Conservation (phyloP, 2,329 filamentous ascomycete genomes). For the Annulohypoxylon truncatum region DNA sequence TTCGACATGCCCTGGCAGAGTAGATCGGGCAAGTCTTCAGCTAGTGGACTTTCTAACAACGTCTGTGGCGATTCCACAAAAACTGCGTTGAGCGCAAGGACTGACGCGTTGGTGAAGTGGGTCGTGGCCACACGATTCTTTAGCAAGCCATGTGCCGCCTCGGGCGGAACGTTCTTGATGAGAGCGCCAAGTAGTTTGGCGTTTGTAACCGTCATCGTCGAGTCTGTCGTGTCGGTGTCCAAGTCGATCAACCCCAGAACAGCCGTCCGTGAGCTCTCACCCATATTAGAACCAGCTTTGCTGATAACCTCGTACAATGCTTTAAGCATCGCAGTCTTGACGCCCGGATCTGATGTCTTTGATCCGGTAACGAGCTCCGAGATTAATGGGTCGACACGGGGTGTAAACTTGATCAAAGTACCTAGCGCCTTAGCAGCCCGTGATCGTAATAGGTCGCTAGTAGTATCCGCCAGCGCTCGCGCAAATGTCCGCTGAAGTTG, state of each 20-base stretch:
- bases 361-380: slow-evolving; percentile 93
- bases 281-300: slow-evolving; percentile 95
- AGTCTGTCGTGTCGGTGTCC: slow-evolving; percentile 79
- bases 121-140: slow-evolving; percentile 83
- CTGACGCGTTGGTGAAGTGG: slow-evolving; percentile 80
- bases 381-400: slow-evolving; percentile 93
- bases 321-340: slow-evolving; percentile 96
- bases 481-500: slow-evolving; percentile 97
- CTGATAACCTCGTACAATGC: slow-evolving; percentile 95
- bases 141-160: slow-evolving; percentile 69
- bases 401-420: slow-evolving; percentile 94
- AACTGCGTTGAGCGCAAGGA: slow-evolving; percentile 89
- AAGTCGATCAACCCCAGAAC: slow-evolving; percentile 90
- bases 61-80: slow-evolving; percentile 81
- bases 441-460: slow-evolving; percentile 86
- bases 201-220: slow-evolving; percentile 86
- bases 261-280: slow-evolving; percentile 85
- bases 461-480: slow-evolving; percentile 91
- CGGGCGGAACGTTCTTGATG: slow-evolving; percentile 83
- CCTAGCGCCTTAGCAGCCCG: slow-evolving; percentile 94
- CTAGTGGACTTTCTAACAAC: slow-evolving; percentile 73
- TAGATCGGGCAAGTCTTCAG: slow-evolving; percentile 79
- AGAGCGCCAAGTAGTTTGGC: slow-evolving; percentile 90
- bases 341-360: slow-evolving; percentile 87
- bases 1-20: slow-evolving; percentile 83